Base-by-base conservation (phyloP, 352 stramenopile species). In the Thalassiosira pacifica region DNA sequence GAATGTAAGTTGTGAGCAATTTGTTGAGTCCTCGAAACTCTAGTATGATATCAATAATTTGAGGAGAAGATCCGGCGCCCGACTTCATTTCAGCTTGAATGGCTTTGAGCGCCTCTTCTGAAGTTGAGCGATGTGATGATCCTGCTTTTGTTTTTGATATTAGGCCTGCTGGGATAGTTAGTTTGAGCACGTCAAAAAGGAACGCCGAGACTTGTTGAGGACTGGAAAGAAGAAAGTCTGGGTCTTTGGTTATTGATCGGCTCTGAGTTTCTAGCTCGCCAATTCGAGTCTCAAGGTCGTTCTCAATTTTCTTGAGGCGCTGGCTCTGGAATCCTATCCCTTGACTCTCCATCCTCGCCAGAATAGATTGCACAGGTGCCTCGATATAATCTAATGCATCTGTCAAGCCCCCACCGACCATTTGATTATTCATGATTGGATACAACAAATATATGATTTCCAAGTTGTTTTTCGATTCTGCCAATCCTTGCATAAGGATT, bases 11-110 rank as follows among this genome's bases (percentile, higher is more conserved):
- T 10, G 83, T 88, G 18, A 86, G 67, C 26, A 92, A 29, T 42
- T 92, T 92, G 24, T 87, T 90, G 0, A 89, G 18, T 53, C 57
- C 60, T 42, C 87, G 70, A 82, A 48, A 48, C 37, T 90, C 83
- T 27, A 92, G 71, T 24, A 92, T 86, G 10, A 90, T 60, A 45
- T 89, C 76, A 68, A 90, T 67, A 18, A 90, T 88, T 61, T 70
- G 66, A 45, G 76, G 76, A 57, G 53, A 61, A 27, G 40, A 61
- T 72, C 66, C 64, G 10, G 40, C 64, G 0, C 64, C 37, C 48
- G 48, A n/a, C 3, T 60, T 76, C 31, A 82, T 75, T 48, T 83
- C 68, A 26, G 45, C 42, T 65, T 87, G 84, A 40, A 92, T 86
- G 16, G 71, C 70, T 53, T 71, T 66, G 40, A 92, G 77, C 26